phyloP scores from a whole-genome alignment of 176 grass and related monocot genomes.

The Stipa capillata region DNA sequence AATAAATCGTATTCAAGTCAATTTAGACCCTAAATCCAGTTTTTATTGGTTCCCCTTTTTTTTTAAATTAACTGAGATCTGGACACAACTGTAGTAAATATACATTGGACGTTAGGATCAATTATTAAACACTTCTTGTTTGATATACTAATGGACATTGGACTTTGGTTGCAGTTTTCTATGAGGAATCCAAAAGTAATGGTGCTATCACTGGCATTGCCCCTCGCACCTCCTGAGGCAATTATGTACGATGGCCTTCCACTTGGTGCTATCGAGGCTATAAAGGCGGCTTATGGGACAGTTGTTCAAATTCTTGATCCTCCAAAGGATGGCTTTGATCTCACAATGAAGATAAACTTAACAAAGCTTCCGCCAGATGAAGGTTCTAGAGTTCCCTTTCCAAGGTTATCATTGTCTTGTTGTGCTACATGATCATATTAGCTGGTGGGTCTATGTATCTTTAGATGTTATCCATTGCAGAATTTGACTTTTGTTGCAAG shows the following conservation, averaged over 20 bases:
- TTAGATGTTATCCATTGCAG: slow-evolving; percentile 1
- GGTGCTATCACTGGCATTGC: slow-evolving; percentile 76
- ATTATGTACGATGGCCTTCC: slow-evolving; percentile 79
- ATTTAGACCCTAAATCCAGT: no score
- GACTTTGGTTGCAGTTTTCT: slow-evolving; percentile 51
- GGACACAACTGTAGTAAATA: background rate
- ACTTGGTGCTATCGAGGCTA: slow-evolving; percentile 82
- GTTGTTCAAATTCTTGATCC: slow-evolving; percentile 95
- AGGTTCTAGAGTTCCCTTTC: slow-evolving; percentile 95
- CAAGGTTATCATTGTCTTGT: slow-evolving; percentile 88
- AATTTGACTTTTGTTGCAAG: background rate
- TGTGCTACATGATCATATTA: slow-evolving; percentile 37
- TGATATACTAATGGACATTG: slow-evolving; percentile 6
- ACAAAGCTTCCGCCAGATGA: slow-evolving; percentile 87
- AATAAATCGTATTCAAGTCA: background rate
- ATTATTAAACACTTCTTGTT: background rate
- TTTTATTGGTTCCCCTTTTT: background rate
- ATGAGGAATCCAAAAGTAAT: slow-evolving; percentile 82
- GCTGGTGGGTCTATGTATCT: slow-evolving; percentile 4
- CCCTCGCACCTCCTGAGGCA: slow-evolving; percentile 75
- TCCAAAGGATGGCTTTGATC: slow-evolving; percentile 91
- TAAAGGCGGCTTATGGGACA: slow-evolving; percentile 77
- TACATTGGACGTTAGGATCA: background rate
- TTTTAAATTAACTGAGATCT: background rate
- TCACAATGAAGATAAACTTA: slow-evolving; percentile 97